Conservation (phyloP, 2,329 filamentous ascomycete genomes). For the Pochonia chlamydosporia region DNA sequence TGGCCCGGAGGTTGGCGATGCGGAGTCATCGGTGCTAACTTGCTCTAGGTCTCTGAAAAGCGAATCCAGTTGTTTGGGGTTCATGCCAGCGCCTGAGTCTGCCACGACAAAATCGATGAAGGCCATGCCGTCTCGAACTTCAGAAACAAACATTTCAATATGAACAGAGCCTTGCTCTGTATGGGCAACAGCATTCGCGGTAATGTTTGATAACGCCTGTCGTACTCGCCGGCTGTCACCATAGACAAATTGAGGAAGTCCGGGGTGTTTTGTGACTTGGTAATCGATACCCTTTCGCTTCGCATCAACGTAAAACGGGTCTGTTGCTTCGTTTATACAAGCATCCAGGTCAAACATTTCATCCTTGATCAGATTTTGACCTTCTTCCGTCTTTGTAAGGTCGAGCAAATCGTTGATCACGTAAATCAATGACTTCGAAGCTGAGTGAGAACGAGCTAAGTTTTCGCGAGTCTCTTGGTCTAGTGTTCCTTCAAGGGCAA, state of each 20-base stretch:
- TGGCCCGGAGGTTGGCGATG: slow-evolving; percentile 19
- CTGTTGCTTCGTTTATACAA: slow-evolving; percentile 72
- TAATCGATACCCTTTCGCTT: slow-evolving; percentile 70
- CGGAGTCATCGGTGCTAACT: slow-evolving; percentile 41
- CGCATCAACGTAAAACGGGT: slow-evolving; percentile 68
- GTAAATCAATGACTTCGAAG: slow-evolving; percentile 87
- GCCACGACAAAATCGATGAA: slow-evolving; percentile 69
- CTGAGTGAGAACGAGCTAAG: slow-evolving; percentile 76
- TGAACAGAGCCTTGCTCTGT: slow-evolving; percentile 62
- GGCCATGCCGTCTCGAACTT: slow-evolving; percentile 46
- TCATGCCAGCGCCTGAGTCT: slow-evolving; percentile 74
- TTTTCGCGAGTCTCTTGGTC: slow-evolving; percentile 83
- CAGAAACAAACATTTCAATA: slow-evolving; percentile 62
- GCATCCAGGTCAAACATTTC: slow-evolving; percentile 68
- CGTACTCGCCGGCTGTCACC: slow-evolving; percentile 78
- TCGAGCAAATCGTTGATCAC: slow-evolving; percentile 91
- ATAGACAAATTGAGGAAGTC: slow-evolving; percentile 63
- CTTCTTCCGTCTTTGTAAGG: slow-evolving; percentile 81
- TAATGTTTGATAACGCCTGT: slow-evolving; percentile 76
- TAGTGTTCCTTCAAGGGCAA: slow-evolving; percentile 74
- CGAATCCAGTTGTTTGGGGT: slow-evolving; percentile 49
- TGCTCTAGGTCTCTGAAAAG: slow-evolving; percentile 55
- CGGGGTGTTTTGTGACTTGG: slow-evolving; percentile 59
- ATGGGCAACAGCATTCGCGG: slow-evolving; percentile 78
- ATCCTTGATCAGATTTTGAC: slow-evolving; percentile 70